phyloP scores from a whole-genome alignment of 345 rosid genomes.

The Theobroma cacao region DNA sequence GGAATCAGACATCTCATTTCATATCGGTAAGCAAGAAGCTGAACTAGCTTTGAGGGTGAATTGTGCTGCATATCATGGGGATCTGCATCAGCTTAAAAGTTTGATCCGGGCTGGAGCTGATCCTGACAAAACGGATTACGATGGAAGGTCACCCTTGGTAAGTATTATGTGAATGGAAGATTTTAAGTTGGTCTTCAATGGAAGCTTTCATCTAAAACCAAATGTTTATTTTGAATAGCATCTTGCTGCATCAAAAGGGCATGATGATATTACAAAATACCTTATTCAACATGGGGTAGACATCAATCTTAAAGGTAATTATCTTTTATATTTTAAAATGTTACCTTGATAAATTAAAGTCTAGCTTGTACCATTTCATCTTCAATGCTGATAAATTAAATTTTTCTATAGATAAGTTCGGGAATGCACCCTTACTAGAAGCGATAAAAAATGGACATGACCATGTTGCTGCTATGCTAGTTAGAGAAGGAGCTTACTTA shows the following conservation, averaged over 20 bases:
- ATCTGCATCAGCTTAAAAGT: conserved; percentile 67
- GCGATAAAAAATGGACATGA: conserved; percentile 81
- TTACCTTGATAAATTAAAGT: not conserved
- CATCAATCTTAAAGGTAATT: conserved; percentile 66
- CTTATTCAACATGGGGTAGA: conserved; percentile 66
- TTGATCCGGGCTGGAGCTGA: conserved; percentile 85
- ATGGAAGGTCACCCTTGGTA: conserved; percentile 94
- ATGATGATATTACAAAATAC: conserved; percentile 59
- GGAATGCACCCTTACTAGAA: conserved; percentile 82
- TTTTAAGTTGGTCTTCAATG: not conserved
- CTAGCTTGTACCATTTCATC: not conserved
- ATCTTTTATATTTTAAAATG: conserved; percentile 4
- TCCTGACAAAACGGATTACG: conserved; percentile 86
- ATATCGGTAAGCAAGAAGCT: conserved; percentile 92
- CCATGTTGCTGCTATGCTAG: conserved; percentile 56
- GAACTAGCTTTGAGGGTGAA: conserved; percentile 91
- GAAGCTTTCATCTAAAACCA: conserved; percentile 1
- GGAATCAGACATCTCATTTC: conserved; percentile 78
- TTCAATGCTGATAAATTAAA: conserved; percentile 2
- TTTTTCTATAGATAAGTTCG: conserved; percentile 64
- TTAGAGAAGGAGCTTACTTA: conserved; percentile 65
- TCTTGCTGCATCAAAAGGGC: conserved; percentile 86
- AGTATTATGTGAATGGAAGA: conserved; percentile 4
- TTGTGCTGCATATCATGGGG: conserved; percentile 84
- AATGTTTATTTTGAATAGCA: conserved; percentile 53